Evolutionary conservation across 495 filamentous ascomycete species (phyloP), one percentile per base, ranked within the genome.

Genomic region (Aspergillus ellipticus): DNA sequence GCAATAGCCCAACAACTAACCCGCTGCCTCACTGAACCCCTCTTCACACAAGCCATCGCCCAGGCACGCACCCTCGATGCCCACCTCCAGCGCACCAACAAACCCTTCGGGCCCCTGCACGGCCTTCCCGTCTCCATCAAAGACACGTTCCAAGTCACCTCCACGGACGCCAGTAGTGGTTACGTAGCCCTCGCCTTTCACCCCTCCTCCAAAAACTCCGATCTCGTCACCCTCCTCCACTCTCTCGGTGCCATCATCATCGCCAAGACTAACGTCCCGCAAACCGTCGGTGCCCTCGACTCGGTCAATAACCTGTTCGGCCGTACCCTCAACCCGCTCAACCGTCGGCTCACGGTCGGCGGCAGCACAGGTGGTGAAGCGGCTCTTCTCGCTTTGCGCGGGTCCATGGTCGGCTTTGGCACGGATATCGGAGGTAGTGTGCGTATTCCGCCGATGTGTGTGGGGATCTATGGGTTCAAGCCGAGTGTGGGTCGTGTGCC

Each of bases 331-430:
- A 90, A 92, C 65, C 87, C 87, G 0, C 63, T 73, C 28, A 85
- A 87, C 61, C 76, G 69, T 1, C 69, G 70, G 15, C 74, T 74
- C 53, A 86, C 83, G 0, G 64, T 76, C 0, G 87, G 87, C 10
- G 87, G 86, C 0, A 84, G 79, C 24, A 80, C 82, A 0, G 86
- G 86, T 19, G 88, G 88, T 17, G 88, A 91, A 64, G 86, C 78
- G 5, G 86, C 78, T 0, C 66, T 90, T 31, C 50, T 88, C 20
- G 85, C 79, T 16, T 73, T 89, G 58, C 70, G 78, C 17, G 87
- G 87, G 1, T 79, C 76, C 10, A 77, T 82, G 61, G 67, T 89
- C 4, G 88, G 88, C 3, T 81, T 90, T 50, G 87, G 86, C 2
- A 86, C 85, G 0, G 82, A 86, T 43, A 80, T 83, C 21, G 87